Evolutionary conservation across 1,284 basidiomycete genomes (phyloP), one percentile per base, ranked within the genome.

Genomic region (Pyrrhoderma lamaoense): DNA sequence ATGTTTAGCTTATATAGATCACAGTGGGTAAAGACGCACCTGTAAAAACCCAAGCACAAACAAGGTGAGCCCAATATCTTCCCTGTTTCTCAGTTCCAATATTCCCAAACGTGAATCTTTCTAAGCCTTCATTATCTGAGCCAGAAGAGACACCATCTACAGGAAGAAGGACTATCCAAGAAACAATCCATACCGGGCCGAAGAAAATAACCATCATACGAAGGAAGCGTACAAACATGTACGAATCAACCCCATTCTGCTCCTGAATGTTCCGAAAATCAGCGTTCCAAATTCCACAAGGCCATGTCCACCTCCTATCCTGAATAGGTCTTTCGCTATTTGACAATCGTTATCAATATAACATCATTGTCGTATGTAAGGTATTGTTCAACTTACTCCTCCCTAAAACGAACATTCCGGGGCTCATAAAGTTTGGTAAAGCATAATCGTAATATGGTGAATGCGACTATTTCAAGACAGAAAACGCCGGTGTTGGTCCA

Each of bases 211-310:
- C 65, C 77, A 91, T 85, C 72, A 89, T 81, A 52, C 85, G 82
- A 38, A 94, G 74, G 66, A 89, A 98, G 51, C 91, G 85, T 44
- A 96, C 80, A 61, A 91, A 97, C 64, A 96, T 85, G 72, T 95
- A 99, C 27, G 93, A 89, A 64, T 99, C 95, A 54, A 91, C 77
- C 34, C 95, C 94, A 58, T 96, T 95, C 54, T 82, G 72, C n/a
- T 69, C 64, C 54, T 75, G 75, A 47, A 89, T 83, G 3, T 76
- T 74, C 16, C 72, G 66, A 61, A 80, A 79, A 61, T 88, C 73
- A 7, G 79, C 72, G 4, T 68, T 70, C 65, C 67, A 80, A 18
- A 87, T 65, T 1, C 75, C 69, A 23, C 73, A 52, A 0, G 83
- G 82, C 85, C 88, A 89, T 42, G 70, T 14, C 22, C 19, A 49